Conservation (phyloP, 75 land plant species). For the Pseudotsuga menziesii region DNA sequence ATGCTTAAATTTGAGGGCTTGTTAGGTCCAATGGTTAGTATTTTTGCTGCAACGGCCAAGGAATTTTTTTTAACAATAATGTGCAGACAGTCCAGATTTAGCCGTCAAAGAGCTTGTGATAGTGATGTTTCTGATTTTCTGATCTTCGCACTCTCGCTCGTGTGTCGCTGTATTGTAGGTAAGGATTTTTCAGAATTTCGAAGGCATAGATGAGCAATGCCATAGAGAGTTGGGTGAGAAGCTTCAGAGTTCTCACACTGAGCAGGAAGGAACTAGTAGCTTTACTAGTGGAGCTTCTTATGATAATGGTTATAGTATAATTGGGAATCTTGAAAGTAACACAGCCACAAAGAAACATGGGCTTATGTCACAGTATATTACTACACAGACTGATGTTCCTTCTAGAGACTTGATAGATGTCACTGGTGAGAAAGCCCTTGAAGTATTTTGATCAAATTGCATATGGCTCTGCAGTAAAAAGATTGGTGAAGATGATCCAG, state of each 20-base stretch:
- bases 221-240: constrained; percentile 40
- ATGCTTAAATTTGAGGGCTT: background rate
- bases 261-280: background rate
- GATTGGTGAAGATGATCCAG: background rate
- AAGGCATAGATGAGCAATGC: constrained; percentile 45
- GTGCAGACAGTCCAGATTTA: background rate
- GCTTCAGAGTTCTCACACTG: constrained; percentile 20
- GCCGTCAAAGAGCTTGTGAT: background rate
- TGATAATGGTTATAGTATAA: background rate
- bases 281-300: background rate
- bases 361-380: background rate
- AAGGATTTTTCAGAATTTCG: constrained; percentile 41
- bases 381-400: background rate
- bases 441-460: constrained; percentile 1
- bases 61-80: too few relatives aligned
- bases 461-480: background rate
- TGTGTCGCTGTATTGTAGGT: constrained; percentile 22
- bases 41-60: background rate
- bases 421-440: background rate
- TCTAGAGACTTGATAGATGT: background rate
- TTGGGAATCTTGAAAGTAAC: background rate
- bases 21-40: background rate
- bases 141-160: background rate
- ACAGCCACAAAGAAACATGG: background rate
- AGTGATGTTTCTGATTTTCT: background rate